These are phyloP conservation scores for Emmonsia crescens DNA, from an alignment of 2,329 filamentous ascomycete genomes.

Conservation along the genomic window DNA sequence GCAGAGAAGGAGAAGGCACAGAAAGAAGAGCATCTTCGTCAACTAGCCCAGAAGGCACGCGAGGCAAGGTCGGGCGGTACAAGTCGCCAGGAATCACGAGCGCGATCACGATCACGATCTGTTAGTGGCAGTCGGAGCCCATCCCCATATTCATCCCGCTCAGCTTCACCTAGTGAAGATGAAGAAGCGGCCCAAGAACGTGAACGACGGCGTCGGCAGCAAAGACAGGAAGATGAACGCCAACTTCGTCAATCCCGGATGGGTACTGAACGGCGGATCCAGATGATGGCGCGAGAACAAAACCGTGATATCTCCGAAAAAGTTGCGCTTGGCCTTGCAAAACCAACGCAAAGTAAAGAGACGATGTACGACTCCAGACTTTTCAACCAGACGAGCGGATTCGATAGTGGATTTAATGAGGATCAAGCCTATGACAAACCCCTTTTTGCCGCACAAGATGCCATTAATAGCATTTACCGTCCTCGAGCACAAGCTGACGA, in stretches of 20 bases:
- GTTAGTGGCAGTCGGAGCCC: conserved; percentile 40
- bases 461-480: conserved; percentile 86
- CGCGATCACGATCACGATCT: conserved; percentile 34
- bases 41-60: conserved; percentile 80
- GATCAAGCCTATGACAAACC: conserved; percentile 97
- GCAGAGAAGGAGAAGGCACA: conserved; percentile 93
- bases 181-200: conserved; percentile 64
- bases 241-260: conserved; percentile 89
- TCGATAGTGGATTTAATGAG: conserved; percentile 89
- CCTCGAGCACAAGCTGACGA: conserved; percentile 61
- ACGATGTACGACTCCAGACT: conserved; percentile 94
- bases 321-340: conserved; percentile 85
- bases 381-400: conserved; percentile 89
- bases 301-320: conserved; percentile 96
- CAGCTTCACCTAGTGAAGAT: conserved; percentile 46
- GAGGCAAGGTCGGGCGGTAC: conserved; percentile 58
- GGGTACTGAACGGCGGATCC: conserved; percentile 82
- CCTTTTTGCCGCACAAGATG: conserved; percentile 89
- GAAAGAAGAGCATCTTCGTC: conserved; percentile 84
- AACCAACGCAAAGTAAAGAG: conserved; percentile 83
- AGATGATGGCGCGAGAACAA: conserved; percentile 89
- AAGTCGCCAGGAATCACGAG: conserved; percentile 38
- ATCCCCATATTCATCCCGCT: conserved; percentile 34
- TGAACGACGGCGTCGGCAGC: conserved; percentile 65
- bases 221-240: conserved; percentile 70